phyloP scores from a whole-genome alignment of 495 filamentous ascomycete species.

The Aspergillus conjunctus region DNA sequence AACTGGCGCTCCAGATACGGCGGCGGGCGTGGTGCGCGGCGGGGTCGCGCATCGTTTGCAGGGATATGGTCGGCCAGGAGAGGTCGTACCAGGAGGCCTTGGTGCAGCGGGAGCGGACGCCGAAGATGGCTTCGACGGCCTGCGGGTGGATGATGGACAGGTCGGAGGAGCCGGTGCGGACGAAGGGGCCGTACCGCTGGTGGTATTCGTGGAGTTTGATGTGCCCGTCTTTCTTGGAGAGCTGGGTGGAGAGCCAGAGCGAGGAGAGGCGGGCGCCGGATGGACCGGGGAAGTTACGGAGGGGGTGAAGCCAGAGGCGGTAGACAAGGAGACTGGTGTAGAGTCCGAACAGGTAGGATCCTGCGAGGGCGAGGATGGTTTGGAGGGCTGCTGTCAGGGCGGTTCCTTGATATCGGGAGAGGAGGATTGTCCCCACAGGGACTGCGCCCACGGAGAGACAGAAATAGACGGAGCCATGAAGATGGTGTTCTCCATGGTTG shows the following conservation, averaged over 20 bases:
- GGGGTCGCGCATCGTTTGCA: slow-evolving; percentile 39
- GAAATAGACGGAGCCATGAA: slow-evolving; percentile 10
- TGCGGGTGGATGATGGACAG: slow-evolving; percentile 24
- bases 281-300: slow-evolving; percentile 11
- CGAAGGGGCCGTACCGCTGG: slow-evolving; percentile 9
- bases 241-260: slow-evolving; percentile 25
- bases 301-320: slow-evolving; percentile 5
- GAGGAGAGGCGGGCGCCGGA: slow-evolving; percentile 22
- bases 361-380: not conserved
- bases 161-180: slow-evolving; percentile 23
- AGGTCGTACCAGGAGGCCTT: slow-evolving; percentile 44
- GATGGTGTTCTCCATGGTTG: slow-evolving; percentile 24
- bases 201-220: slow-evolving; percentile 3
- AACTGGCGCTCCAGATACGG: slow-evolving; percentile 38
- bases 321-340: slow-evolving; percentile 11
- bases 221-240: slow-evolving; percentile 6
- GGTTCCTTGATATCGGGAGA: not conserved
- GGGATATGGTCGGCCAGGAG: slow-evolving; percentile 28
- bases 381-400: not conserved
- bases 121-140: slow-evolving; percentile 35
- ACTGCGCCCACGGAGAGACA: not conserved
- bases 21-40: slow-evolving; percentile 39
- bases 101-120: slow-evolving; percentile 32
- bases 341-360: slow-evolving; percentile 8
- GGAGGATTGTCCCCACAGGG: not conserved